Conservation (phyloP, 805 yeast genomes). For the Komagataella mondaviorum region DNA sequence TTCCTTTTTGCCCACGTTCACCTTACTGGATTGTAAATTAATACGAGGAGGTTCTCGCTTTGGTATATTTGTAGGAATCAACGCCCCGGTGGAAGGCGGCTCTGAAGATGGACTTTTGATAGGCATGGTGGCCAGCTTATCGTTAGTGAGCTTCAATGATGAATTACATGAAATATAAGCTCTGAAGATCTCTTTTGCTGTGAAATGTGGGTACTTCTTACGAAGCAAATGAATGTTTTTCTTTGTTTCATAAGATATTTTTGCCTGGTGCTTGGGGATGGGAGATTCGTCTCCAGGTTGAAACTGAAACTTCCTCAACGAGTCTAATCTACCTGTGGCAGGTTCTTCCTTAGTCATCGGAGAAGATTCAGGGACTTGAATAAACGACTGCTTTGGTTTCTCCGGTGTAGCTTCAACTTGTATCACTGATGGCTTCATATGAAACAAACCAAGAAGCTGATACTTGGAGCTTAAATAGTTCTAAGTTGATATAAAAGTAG, state of each 20-base stretch:
- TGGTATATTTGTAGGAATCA: neutral
- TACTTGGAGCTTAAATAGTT: neutral
- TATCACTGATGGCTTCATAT: neutral
- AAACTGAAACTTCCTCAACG: slow-evolving; percentile 27
- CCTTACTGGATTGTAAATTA: neutral
- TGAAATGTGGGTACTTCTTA: slow-evolving; percentile 10
- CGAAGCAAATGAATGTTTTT: slow-evolving; percentile 16
- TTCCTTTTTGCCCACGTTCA: neutral
- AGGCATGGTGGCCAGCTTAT: neutral
- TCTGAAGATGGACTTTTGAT: neutral
- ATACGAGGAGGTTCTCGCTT: neutral
- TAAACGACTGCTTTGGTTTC: slow-evolving; percentile 12
- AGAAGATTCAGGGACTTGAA: slow-evolving; percentile 41
- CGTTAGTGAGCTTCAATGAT: neutral
- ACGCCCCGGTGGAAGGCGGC: neutral
- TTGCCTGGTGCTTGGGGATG: slow-evolving; percentile 2
- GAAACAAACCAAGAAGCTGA: neutral
- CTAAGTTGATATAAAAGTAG: neutral
- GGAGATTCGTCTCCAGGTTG: slow-evolving; percentile 5
- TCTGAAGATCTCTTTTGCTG: neutral
- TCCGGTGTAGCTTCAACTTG: slow-evolving; percentile 6
- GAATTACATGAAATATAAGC: neutral
- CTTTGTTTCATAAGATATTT: slow-evolving; percentile 11
- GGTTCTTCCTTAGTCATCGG: slow-evolving; percentile 16
- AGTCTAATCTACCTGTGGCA: slow-evolving; percentile 13